phyloP scores from a whole-genome alignment of 805 yeast genomes.

The Komagataella populi region DNA sequence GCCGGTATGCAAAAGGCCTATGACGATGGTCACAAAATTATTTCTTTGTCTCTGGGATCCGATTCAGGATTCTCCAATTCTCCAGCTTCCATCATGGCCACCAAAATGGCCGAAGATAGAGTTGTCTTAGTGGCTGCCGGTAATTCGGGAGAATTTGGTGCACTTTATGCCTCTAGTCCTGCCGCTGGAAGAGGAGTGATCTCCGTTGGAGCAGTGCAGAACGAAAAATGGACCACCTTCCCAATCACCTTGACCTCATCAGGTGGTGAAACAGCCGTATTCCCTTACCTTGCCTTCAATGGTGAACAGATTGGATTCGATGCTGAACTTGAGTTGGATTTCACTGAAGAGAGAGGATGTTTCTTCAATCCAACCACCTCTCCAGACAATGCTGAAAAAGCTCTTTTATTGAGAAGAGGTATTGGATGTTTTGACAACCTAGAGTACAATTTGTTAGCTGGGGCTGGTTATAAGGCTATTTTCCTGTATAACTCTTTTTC shows the following conservation, averaged over 20 bases:
- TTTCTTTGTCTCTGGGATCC: slow-evolving; percentile 9
- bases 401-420: slow-evolving; percentile 1
- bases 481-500: slow-evolving; percentile 1
- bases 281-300: background rate
- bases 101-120: slow-evolving; percentile 6
- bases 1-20: slow-evolving; percentile 6
- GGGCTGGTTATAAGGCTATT: background rate
- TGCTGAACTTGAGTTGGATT: background rate
- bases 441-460: background rate
- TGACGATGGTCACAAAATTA: slow-evolving; percentile 5
- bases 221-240: slow-evolving; percentile 3
- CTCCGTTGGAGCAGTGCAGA: slow-evolving; percentile 5
- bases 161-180: slow-evolving; percentile 5
- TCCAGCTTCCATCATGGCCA: slow-evolving; percentile 7
- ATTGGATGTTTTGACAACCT: background rate
- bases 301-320: background rate
- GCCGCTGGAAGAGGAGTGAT: slow-evolving; percentile 4
- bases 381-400: background rate
- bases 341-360: background rate
- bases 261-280: background rate
- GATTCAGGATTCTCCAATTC: slow-evolving; percentile 4
- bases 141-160: slow-evolving; percentile 7
- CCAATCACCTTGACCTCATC: slow-evolving; percentile 3
- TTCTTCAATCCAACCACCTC: background rate
- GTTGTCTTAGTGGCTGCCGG: slow-evolving; percentile 10